Percentiles rank a stretch among this genome's conserved stretches.
Conservation (phyloP, 192 early-diverging fungal genomes). For the Entomortierella beljakovae region DNA sequence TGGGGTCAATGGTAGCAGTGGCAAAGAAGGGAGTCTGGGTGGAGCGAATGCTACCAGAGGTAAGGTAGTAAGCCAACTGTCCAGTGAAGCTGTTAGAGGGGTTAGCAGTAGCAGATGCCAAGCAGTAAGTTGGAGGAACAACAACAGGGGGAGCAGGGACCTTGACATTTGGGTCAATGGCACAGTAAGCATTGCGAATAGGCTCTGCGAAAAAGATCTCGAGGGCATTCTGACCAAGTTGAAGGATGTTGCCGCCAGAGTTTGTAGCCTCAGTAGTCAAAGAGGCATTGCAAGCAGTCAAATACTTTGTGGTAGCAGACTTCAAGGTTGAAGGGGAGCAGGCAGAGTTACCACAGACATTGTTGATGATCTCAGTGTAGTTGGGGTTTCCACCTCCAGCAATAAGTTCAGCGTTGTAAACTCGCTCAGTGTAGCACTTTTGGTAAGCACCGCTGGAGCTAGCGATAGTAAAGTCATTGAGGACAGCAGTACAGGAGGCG, state of each 20-base stretch:
- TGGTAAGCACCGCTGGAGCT: constrained; percentile 16
- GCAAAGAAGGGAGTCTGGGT: constrained; percentile 26
- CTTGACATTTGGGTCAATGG: constrained; percentile 19
- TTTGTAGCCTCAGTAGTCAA: constrained; percentile 15
- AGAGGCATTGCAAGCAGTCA: constrained; percentile 36
- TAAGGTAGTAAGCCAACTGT: constrained; percentile 35
- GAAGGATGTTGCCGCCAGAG: constrained; percentile 28
- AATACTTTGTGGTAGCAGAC: constrained; percentile 32
- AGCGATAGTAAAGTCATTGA: constrained; percentile 18
- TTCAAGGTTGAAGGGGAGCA: constrained; percentile 21
- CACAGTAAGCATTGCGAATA: constrained; percentile 30
- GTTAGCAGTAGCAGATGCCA: neutral
- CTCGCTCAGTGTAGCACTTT: constrained; percentile 44
- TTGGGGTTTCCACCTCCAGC: constrained; percentile 12
- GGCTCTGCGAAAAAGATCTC: constrained; percentile 43
- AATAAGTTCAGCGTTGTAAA: constrained; percentile 37
- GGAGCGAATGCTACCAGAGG: constrained; percentile 28
- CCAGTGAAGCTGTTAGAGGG: constrained; percentile 21
- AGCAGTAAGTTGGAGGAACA: constrained; percentile 25
- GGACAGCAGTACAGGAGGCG: constrained; percentile 27
- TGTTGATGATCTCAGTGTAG: constrained; percentile 26
- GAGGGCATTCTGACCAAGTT: constrained; percentile 39
- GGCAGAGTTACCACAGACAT: constrained; percentile 29
- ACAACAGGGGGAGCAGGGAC: neutral
- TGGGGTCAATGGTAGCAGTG: constrained; percentile 4